A percentile compares a stretch with the other conserved stretches of the same genome.
Evolutionary conservation across 2,329 filamentous ascomycete species (phyloP).

Genomic region (Penicillium expansum): DNA sequence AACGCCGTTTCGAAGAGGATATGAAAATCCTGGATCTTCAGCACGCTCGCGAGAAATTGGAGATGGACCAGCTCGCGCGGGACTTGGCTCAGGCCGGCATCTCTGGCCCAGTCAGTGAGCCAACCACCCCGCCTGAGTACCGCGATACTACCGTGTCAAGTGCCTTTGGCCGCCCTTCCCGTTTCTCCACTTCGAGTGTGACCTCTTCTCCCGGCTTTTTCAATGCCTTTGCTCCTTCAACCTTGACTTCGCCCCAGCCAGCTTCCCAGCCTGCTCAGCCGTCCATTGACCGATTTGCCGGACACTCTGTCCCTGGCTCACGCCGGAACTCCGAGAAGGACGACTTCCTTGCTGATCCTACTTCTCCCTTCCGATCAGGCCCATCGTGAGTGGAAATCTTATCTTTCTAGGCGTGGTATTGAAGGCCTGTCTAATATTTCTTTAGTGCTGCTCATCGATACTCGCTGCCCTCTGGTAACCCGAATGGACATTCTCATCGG

Average conservation of each 20-base stretch:
- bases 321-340: slow-evolving; percentile 88
- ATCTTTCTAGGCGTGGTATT: background rate
- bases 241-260: slow-evolving; percentile 71
- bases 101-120: slow-evolving; percentile 82
- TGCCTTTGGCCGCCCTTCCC: slow-evolving; percentile 77
- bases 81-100: slow-evolving; percentile 62
- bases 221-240: slow-evolving; percentile 70
- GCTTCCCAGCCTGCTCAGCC: slow-evolving; percentile 50
- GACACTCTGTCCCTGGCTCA: slow-evolving; percentile 81
- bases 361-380: slow-evolving; percentile 65
- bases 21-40: slow-evolving; percentile 87
- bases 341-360: slow-evolving; percentile 65
- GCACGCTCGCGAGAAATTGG: slow-evolving; percentile 76
- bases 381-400: slow-evolving; percentile 68
- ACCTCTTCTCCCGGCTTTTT: slow-evolving; percentile 75
- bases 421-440: slow-evolving; percentile 4
- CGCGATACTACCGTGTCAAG: slow-evolving; percentile 76
- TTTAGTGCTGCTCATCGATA: slow-evolving; percentile 69
- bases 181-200: slow-evolving; percentile 85
- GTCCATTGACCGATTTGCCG: slow-evolving; percentile 66
- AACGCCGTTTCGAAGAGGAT: slow-evolving; percentile 83
- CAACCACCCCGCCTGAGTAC: slow-evolving; percentile 93
- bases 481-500: slow-evolving; percentile 31
- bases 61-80: slow-evolving; percentile 80
- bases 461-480: slow-evolving; percentile 76